Evolutionary conservation across 139 green algal species (phyloP).

Genomic region (Chlorella sp.): DNA sequence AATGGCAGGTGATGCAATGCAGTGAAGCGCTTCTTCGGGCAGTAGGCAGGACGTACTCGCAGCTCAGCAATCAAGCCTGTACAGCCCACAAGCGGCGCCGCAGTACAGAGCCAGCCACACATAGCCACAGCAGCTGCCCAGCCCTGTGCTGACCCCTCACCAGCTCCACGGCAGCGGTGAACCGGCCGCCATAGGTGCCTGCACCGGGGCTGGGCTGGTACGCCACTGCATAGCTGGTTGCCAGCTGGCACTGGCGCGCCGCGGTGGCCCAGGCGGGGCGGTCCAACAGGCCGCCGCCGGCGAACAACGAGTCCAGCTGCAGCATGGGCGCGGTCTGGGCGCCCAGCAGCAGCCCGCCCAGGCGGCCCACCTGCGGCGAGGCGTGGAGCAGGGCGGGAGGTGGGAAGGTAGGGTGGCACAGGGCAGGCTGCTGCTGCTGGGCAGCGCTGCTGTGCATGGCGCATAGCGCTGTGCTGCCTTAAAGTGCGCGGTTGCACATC

Average conservation of each 20-base stretch:
- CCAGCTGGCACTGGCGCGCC: constrained; percentile 8
- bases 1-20: too few relatives aligned
- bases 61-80: neutral
- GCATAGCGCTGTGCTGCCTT: too few relatives aligned
- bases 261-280: neutral
- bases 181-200: constrained; percentile 16
- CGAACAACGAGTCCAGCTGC: constrained; percentile 15
- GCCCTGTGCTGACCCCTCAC: neutral
- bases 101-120: neutral
- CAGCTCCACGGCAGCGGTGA: constrained; percentile 61
- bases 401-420: too few relatives aligned
- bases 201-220: constrained; percentile 42
- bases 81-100: neutral
- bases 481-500: too few relatives aligned
- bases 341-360: constrained; percentile 28
- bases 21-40: too few relatives aligned
- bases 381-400: neutral
- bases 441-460: too few relatives aligned
- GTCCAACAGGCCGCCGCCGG: neutral
- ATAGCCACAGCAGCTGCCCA: neutral
- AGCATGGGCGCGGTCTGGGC: constrained; percentile 21
- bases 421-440: too few relatives aligned
- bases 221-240: constrained; percentile 45
- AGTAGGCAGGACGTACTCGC: too few relatives aligned
- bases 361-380: neutral